Conservation (phyloP, 148 eudicot genomes). For the Diospyros kaki region DNA sequence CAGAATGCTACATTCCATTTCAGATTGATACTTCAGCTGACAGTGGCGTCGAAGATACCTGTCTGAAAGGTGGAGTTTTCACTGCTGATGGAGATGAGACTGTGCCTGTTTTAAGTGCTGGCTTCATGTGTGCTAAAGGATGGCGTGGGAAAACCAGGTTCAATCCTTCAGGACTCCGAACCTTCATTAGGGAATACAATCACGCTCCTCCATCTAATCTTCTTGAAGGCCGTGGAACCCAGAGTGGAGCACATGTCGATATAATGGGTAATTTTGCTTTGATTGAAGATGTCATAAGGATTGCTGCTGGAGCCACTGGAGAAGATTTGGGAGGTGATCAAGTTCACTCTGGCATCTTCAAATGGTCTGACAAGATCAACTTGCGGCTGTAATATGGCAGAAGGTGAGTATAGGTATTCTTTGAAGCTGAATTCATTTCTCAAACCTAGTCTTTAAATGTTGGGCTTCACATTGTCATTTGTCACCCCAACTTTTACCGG, state of each 20-base stretch:
- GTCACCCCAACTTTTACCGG: no score
- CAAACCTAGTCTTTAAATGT: not conserved
- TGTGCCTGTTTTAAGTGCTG: slow-evolving; percentile 84
- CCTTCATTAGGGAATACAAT: slow-evolving; percentile 68
- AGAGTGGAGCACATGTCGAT: slow-evolving; percentile 93
- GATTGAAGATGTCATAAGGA: slow-evolving; percentile 86
- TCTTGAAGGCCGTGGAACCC: slow-evolving; percentile 94
- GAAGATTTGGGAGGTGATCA: slow-evolving; percentile 88
- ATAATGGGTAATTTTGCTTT: slow-evolving; percentile 93
- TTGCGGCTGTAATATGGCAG: slow-evolving; percentile 19
- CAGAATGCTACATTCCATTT: slow-evolving; percentile 84
- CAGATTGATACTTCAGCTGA: slow-evolving; percentile 74
- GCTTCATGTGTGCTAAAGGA: slow-evolving; percentile 92
- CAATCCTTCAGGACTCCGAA: slow-evolving; percentile 78
- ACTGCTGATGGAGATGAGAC: slow-evolving; percentile 89
- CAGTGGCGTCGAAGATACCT: slow-evolving; percentile 35
- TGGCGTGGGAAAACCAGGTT: slow-evolving; percentile 94
- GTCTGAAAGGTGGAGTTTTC: slow-evolving; percentile 67
- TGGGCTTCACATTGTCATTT: not conserved
- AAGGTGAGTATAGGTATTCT: slow-evolving; percentile 11
- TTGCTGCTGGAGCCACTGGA: slow-evolving; percentile 83
- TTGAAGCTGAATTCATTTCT: not conserved
- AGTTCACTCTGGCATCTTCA: slow-evolving; percentile 70
- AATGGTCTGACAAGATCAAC: slow-evolving; percentile 83
- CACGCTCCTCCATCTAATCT: slow-evolving; percentile 89